These are phyloP conservation scores for Hygrocybe punicea DNA, from an alignment of 768 basidiomycete genomes.

Conservation along the genomic window DNA sequence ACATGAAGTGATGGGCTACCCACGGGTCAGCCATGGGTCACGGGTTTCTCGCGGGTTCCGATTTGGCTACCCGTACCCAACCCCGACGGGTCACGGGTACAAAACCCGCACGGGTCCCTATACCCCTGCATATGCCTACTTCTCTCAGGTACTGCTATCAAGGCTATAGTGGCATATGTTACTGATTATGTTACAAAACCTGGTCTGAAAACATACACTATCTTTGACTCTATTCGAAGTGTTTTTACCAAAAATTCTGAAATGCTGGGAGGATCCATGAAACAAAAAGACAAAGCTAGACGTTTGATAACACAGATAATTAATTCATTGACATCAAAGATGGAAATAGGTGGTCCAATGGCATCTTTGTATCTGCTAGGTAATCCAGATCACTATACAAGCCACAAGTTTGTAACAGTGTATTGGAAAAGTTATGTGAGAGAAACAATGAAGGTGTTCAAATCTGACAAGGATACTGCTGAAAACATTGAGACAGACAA, in stretches of 20 bases:
- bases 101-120: no score
- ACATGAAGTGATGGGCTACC: no score
- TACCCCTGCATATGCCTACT: no score
- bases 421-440: conserved; percentile 14
- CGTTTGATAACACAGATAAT: not conserved
- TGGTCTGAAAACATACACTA: conserved; percentile 20
- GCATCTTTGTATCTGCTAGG: not conserved
- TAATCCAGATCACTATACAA: conserved; percentile 1
- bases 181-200: conserved; percentile 32
- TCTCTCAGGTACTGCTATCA: conserved; percentile 20
- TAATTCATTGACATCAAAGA: not conserved
- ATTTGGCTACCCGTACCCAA: no score
- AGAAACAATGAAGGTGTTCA: conserved; percentile 19
- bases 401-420: not conserved
- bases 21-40: no score
- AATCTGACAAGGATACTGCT: no score
- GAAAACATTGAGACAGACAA: no score
- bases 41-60: no score
- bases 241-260: not conserved
- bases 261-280: conserved; percentile 1
- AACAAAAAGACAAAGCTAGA: conserved; percentile 2
- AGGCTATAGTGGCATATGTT: conserved; percentile 25
- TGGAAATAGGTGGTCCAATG: conserved; percentile 2
- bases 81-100: no score
- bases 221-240: conserved; percentile 21